Evolutionary conservation across 257 asterid genomes (phyloP), one percentile per base, ranked within the genome.

Genomic region (Solanum ossicruentum): DNA sequence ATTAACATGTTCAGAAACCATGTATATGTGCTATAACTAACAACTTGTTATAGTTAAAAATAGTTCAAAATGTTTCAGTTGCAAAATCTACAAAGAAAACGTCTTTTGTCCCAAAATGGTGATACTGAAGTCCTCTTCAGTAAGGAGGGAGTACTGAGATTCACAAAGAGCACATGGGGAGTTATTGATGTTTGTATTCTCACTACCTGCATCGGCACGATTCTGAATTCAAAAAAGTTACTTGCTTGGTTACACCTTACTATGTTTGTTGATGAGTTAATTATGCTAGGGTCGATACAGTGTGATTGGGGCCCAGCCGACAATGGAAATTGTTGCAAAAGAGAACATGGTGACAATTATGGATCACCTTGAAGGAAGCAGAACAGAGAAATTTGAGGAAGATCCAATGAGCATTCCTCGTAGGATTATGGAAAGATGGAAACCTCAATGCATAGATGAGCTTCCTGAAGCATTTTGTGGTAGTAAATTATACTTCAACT

Each of bases 381-480:
- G 91, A 45, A 89, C 87, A 10, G 94, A 92, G 86, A 92, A 92
- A 87, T 90, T 91, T 88, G 94, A 86, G 51, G 99, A 94, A 88
- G 99, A 96, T 91, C 99, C 99, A 47, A 96, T 96, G 98, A 85
- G 17, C 49, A 89, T 94, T 88, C 99, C 98, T 82, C 93, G 94
- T 78, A 87, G 92, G 86, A 94, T 94, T 85, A 91, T 93, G 97
- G 98, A 96, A 90, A 92, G 89, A 81, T 96, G 98, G 98, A 92
- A 86, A 84, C 98, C 99, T 51, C 98, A 93, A 86, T 91, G 94
- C 84, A 87, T 94, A 60, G 94, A 96, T 87, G 99, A 94, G 91
- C 99, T 96, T 67, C 98, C 99, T 17, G 98, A 94, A 75, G 93
- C 96, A 79, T 96, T 96, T 91, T 94, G 98, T 87, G 99, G 99